phyloP scores from a whole-genome alignment of 2,329 filamentous ascomycete species.

The Fusarium sp. region DNA sequence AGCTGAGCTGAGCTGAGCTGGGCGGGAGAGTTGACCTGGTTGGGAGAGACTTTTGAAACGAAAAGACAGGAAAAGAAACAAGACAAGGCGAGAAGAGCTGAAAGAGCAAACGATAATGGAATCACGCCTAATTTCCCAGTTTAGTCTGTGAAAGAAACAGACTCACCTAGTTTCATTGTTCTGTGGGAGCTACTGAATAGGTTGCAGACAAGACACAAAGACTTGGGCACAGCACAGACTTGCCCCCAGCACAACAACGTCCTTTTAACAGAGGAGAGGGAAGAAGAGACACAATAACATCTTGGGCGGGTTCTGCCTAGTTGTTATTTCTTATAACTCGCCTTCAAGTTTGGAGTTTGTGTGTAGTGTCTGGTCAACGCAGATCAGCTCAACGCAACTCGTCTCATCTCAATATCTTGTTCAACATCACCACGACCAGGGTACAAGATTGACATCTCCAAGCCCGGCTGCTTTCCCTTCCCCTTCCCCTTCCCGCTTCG shows the following conservation, averaged over 20 bases:
- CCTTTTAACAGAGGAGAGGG: conserved; percentile 5
- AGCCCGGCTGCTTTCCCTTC: conserved; percentile 8
- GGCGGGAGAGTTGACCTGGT: conserved; percentile 3
- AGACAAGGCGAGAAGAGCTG: conserved; percentile 20
- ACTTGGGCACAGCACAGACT: conserved; percentile 33
- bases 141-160: conserved; percentile 27
- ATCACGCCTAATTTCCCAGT: conserved; percentile 27
- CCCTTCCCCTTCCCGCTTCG: conserved; percentile 24
- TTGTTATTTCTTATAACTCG: conserved; percentile 17
- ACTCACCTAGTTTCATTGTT: conserved; percentile 41
- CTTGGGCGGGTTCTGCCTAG: conserved; percentile 4
- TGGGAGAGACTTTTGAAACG: conserved; percentile 5
- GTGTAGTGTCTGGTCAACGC: conserved; percentile 1
- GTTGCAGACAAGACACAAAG: conserved; percentile 32
- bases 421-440: conserved; percentile 16
- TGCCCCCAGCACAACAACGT: conserved; percentile 22
- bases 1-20: too few relatives aligned
- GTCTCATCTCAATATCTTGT: neutral
- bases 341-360: neutral
- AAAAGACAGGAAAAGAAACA: neutral
- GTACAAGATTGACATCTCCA: conserved; percentile 12
- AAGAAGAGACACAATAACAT: conserved; percentile 6
- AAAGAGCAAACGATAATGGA: conserved; percentile 39
- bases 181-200: conserved; percentile 34
- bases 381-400: conserved; percentile 7